Base-by-base conservation (phyloP, 495 filamentous ascomycete species). In the Parmelia sp. region DNA sequence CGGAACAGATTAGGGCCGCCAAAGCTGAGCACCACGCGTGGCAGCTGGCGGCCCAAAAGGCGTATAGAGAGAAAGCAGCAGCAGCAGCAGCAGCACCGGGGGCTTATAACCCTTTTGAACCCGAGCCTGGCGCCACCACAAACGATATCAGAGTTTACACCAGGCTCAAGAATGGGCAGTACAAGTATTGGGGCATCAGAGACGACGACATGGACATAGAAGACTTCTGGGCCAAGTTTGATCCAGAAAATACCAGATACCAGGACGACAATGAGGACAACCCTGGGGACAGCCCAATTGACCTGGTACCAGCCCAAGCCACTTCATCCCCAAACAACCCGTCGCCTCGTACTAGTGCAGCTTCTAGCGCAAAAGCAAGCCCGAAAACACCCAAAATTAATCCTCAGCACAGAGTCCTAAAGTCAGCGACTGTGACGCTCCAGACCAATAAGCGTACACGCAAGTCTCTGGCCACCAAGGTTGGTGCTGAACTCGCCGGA, bases 101-200 rank as follows among this genome's bases (percentile, higher is more conserved):
- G 25, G n/a, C n/a, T n/a, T n/a, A n/a, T n/a, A n/a, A n/a, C n/a
- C n/a, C n/a, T n/a, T n/a, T n/a, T n/a, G 35, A 10, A 17, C 57
- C 57, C 11, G 57, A 58, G 27, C 57, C 57, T 9, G 36, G 57
- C 35, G 36, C 57, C 17, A 58, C 35, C 35, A 0, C 0, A 23
- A 19, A 27, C 9, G 57, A 58, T n/a, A 27, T 12, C 35, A 27
- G 57, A 23, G n/a, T 58, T 3, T 58, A 58, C 12, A 58, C 57
- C 1, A 17, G 23, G 10, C 0, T 27, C 0, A 10, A 29, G 36
- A 4, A 42, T 58, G 57, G 57, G 7, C 0, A 40, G 15, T 42
- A 58, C 35, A 58, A n/a, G 27, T 58, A 58, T 27, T 58, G 57
- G 57, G 57, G 57, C 17, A n/a, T 58, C 4, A 19, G 27, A 40